These are phyloP conservation scores for Paramecium octaurelia DNA, from an alignment of 73 alveolate species.

Conservation along the genomic window DNA sequence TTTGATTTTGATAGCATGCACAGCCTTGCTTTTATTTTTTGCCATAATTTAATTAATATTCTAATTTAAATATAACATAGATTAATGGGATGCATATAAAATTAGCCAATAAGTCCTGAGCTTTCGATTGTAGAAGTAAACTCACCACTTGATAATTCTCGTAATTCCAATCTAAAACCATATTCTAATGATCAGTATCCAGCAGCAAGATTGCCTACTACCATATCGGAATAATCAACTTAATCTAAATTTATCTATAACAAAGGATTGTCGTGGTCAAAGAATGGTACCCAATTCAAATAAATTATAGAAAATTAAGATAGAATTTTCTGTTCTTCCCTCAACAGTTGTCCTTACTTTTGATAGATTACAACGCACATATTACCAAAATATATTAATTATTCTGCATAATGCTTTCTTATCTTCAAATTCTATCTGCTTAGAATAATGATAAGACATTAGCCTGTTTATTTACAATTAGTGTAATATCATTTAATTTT, in stretches of 20 bases:
- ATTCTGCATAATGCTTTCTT: neutral
- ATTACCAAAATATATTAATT: neutral
- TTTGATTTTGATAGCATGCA: conserved; percentile 28
- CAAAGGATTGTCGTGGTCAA: neutral
- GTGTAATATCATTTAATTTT: neutral
- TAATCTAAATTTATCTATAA: neutral
- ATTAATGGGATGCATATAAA: neutral
- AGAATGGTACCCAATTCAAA: neutral
- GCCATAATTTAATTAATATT: conserved; percentile 23
- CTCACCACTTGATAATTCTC: neutral
- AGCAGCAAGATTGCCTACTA: neutral
- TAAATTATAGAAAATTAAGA: neutral
- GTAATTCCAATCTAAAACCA: neutral
- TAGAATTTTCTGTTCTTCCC: neutral
- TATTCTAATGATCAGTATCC: neutral
- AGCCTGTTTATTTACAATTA: neutral
- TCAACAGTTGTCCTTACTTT: neutral
- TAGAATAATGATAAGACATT: neutral
- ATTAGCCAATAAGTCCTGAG: neutral
- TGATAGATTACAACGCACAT: neutral
- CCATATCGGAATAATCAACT: neutral
- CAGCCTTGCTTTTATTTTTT: conserved; percentile 27
- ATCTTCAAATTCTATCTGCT: neutral
- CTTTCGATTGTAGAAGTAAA: neutral
- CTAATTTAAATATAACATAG: neutral